A percentile compares a stretch with the other conserved stretches of the same genome.
Conservation (phyloP, 1,284 basidiomycete genomes). For the Puccinia triticina region DNA sequence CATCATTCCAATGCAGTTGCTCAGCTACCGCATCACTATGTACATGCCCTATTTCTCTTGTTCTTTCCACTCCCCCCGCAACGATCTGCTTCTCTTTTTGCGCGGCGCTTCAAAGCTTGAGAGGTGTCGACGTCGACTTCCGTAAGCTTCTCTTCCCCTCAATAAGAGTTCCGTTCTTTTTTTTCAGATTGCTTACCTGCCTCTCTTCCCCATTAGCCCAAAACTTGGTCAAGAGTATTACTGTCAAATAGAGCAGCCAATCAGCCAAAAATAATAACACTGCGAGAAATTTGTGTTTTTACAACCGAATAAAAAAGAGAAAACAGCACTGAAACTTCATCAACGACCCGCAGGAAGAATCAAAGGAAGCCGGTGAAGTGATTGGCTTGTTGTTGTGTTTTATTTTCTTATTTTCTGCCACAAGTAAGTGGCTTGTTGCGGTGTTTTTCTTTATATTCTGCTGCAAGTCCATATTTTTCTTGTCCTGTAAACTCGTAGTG, state of each 20-base stretch:
- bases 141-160: conserved; percentile 32
- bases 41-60: not conserved
- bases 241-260: conserved; percentile 33
- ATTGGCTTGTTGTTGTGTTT: too few relatives aligned
- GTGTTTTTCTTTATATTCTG: too few relatives aligned
- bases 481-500: too few relatives aligned
- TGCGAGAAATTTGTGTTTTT: too few relatives aligned
- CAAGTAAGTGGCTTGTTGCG: too few relatives aligned
- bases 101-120: conserved; percentile 2
- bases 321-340: too few relatives aligned
- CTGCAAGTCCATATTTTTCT: too few relatives aligned
- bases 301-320: too few relatives aligned
- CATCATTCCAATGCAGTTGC: conserved; percentile 91
- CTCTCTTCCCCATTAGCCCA: conserved; percentile 5
- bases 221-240: conserved; percentile 49
- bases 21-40: conserved; percentile 94
- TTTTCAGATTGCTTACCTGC: not conserved
- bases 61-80: not conserved
- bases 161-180: not conserved
- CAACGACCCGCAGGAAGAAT: too few relatives aligned
- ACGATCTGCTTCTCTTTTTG: not conserved
- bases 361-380: too few relatives aligned
- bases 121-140: conserved; percentile 50
- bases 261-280: too few relatives aligned
- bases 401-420: too few relatives aligned